phyloP scores from a whole-genome alignment of 257 asterid species.

The Schizonepeta tenuifolia region DNA sequence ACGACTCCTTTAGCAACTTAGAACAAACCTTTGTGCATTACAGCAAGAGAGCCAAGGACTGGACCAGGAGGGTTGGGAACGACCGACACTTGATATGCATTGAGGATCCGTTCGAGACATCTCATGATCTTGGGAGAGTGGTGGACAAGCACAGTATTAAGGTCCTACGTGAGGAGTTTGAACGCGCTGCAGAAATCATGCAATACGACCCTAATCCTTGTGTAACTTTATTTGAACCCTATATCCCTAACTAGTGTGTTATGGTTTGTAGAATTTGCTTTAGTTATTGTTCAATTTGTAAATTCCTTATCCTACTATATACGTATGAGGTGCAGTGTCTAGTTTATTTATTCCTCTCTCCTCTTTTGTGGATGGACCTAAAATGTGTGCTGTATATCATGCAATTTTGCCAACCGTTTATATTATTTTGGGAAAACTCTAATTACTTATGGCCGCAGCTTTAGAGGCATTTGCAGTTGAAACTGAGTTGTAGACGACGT shows the following conservation, averaged over 20 bases:
- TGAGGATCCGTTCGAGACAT: conserved; percentile 88
- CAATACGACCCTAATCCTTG: conserved; percentile 73
- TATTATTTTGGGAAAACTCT: not conserved
- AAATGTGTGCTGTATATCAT: conserved; percentile 21
- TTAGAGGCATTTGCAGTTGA: not conserved
- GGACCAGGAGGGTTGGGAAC: conserved; percentile 94
- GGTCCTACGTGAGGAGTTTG: conserved; percentile 93
- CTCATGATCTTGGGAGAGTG: conserved; percentile 96
- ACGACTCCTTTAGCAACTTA: not conserved
- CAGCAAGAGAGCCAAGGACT: conserved; percentile 87
- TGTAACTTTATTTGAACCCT: conserved; percentile 69
- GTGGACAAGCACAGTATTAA: conserved; percentile 83
- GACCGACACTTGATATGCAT: conserved; percentile 97
- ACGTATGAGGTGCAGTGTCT: conserved; percentile 16
- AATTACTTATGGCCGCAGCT: not conserved
- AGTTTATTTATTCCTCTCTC: conserved; percentile 4
- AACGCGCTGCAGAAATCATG: conserved; percentile 91
- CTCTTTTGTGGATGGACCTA: conserved; percentile 3
- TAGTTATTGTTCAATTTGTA: conserved; percentile 35
- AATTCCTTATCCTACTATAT: conserved; percentile 31
- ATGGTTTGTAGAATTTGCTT: not conserved
- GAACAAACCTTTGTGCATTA: not conserved
- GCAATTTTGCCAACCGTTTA: conserved; percentile 20
- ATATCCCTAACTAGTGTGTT: conserved; percentile 52
- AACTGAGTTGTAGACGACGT: not conserved